phyloP scores from a whole-genome alignment of 495 filamentous ascomycete genomes.

The Letharia lupina region DNA sequence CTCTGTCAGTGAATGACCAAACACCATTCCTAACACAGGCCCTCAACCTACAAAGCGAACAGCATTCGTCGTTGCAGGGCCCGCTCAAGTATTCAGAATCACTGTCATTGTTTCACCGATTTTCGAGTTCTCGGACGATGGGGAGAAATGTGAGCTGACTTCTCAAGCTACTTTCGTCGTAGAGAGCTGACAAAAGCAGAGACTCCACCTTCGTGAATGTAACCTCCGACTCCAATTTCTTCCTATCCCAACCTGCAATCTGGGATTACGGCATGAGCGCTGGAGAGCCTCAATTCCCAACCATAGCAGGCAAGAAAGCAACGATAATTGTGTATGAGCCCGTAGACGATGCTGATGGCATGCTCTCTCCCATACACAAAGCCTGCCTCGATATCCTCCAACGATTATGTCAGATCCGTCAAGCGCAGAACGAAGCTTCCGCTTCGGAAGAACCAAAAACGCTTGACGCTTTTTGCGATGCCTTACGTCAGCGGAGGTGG shows the following conservation, averaged over 20 bases:
- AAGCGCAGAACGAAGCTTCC: background rate
- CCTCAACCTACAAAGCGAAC: too few species aligned
- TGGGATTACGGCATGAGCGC: background rate
- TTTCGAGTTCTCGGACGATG: background rate
- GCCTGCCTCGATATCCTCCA: conserved; percentile 7
- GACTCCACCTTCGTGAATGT: background rate
- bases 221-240: background rate
- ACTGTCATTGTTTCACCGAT: background rate
- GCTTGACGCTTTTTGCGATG: conserved; percentile 10
- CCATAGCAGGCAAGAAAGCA: background rate
- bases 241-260: background rate
- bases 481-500: background rate
- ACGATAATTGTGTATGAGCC: background rate
- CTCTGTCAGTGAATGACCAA: too few species aligned
- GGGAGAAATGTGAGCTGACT: background rate
- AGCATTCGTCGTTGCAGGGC: too few species aligned
- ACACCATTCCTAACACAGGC: too few species aligned
- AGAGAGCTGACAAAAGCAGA: background rate
- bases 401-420: conserved; percentile 2
- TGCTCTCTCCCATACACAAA: conserved; percentile 7
- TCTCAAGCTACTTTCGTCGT: background rate
- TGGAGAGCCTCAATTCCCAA: background rate
- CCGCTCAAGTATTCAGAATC: too few species aligned
- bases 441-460: background rate
- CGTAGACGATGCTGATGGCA: background rate